These are phyloP conservation scores for Ogataea nakhonphanomensis DNA, from an alignment of 805 yeast genomes.

Conservation along the genomic window DNA sequence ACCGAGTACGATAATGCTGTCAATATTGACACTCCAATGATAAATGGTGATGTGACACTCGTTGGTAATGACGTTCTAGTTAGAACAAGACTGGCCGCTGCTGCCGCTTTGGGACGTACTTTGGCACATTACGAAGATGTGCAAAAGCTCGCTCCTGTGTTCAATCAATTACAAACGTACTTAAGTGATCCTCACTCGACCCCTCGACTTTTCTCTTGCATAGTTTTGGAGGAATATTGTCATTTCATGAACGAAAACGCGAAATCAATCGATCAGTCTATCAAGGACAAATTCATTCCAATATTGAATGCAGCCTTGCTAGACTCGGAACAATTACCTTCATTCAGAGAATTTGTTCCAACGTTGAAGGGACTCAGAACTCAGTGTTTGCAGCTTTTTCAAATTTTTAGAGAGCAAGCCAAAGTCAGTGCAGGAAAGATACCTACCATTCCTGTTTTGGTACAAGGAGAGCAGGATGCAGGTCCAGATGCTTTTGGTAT, in stretches of 20 bases:
- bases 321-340: slow-evolving; percentile 45
- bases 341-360: slow-evolving; percentile 82
- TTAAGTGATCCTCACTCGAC: slow-evolving; percentile 69
- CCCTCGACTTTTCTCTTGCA: slow-evolving; percentile 67
- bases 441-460: slow-evolving; percentile 84
- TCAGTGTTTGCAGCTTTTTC: slow-evolving; percentile 78
- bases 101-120: slow-evolving; percentile 69
- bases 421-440: slow-evolving; percentile 65
- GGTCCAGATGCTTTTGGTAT: slow-evolving; percentile 91
- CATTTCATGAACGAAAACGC: slow-evolving; percentile 25
- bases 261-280: slow-evolving; percentile 9
- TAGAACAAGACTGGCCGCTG: slow-evolving; percentile 70
- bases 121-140: slow-evolving; percentile 46
- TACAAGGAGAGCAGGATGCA: slow-evolving; percentile 91
- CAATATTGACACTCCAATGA: slow-evolving; percentile 90
- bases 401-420: slow-evolving; percentile 73
- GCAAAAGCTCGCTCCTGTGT: slow-evolving; percentile 37
- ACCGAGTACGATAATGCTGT: slow-evolving; percentile 57
- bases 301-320: slow-evolving; percentile 37
- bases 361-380: slow-evolving; percentile 80
- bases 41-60: slow-evolving; percentile 84
- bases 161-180: slow-evolving; percentile 38
- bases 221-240: slow-evolving; percentile 70
- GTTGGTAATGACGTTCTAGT: slow-evolving; percentile 74
- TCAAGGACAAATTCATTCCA: slow-evolving; percentile 12